A percentile compares a stretch with the other conserved stretches of the same genome.
Conservation (phyloP, 2,329 filamentous ascomycete species). For the Colletotrichum filicis region DNA sequence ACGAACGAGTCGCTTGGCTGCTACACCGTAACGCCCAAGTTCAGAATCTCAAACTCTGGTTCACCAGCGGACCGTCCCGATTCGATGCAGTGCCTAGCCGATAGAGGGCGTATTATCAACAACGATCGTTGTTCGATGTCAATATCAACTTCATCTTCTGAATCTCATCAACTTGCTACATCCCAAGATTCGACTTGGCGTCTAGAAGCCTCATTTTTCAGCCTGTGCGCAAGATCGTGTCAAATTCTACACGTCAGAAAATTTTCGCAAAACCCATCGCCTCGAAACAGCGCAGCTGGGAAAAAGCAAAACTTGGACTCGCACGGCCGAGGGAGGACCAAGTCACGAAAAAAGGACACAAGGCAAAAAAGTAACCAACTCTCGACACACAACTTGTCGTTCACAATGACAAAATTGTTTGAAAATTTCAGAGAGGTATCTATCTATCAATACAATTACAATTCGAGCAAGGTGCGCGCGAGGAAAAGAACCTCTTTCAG, state of each 20-base stretch:
- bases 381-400: background rate
- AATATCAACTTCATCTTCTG: background rate
- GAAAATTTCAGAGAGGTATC: conserved; percentile 19
- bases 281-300: conserved; percentile 16
- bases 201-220: background rate
- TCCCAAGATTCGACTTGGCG: background rate
- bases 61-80: background rate
- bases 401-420: background rate
- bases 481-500: background rate
- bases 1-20: conserved; percentile 1
- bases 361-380: conserved; percentile 12
- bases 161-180: conserved; percentile 10
- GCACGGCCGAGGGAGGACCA: conserved; percentile 5
- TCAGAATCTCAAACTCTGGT: background rate
- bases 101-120: no score
- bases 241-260: conserved; percentile 1
- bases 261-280: background rate
- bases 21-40: no score
- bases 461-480: background rate
- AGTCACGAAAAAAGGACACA: background rate
- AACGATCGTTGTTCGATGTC: background rate
- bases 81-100: background rate
- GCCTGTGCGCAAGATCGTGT: background rate
- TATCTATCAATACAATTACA: conserved; percentile 22
- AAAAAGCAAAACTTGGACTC: conserved; percentile 17